Percentiles rank a stretch among this genome's conserved stretches.
Conservation (phyloP, 2,329 filamentous ascomycete genomes). For the Zymoseptoria ardabiliae region DNA sequence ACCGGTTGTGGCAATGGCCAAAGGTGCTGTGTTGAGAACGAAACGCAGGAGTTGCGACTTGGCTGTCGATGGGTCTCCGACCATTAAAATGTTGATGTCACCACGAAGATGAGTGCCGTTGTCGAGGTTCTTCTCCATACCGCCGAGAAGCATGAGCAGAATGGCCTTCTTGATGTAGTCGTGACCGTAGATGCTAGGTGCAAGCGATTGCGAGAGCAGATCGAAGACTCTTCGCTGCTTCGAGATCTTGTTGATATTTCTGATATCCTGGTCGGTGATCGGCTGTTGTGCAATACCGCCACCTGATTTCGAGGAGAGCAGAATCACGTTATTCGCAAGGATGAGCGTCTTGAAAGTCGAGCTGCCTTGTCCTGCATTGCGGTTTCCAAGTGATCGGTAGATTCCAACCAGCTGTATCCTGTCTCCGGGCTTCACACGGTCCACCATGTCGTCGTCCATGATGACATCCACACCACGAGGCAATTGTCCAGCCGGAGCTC, state of each 20-base stretch:
- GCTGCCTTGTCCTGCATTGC: conserved; percentile 83
- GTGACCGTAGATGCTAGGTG: conserved; percentile 93
- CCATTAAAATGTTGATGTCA: conserved; percentile 99
- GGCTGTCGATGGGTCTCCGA: conserved; percentile 94
- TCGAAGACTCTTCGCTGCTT: conserved; percentile 95
- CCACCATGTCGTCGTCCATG: conserved; percentile 91
- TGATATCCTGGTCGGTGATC: conserved; percentile 93
- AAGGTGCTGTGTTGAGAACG: conserved; percentile 89
- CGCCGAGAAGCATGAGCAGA: conserved; percentile 85
- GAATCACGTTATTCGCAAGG: conserved; percentile 87
- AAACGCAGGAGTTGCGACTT: conserved; percentile 98
- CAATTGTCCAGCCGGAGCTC: conserved; percentile 89
- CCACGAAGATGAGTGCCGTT: conserved; percentile 96
- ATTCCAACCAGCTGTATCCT: conserved; percentile 95
- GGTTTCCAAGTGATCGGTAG: conserved; percentile 87
- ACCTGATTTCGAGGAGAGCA: conserved; percentile 91
- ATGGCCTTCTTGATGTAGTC: conserved; percentile 98
- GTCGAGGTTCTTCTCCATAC: conserved; percentile 96
- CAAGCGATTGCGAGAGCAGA: conserved; percentile 84
- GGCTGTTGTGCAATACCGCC: conserved; percentile 85
- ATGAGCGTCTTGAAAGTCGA: conserved; percentile 92
- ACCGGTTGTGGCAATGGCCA: conserved; percentile 95
- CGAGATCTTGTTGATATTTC: conserved; percentile 95
- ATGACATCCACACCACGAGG: conserved; percentile 94
- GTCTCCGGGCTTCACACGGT: conserved; percentile 90